These are phyloP conservation scores for Arctostaphylos glauca DNA, from an alignment of 148 eudicot genomes.

Conservation along the genomic window DNA sequence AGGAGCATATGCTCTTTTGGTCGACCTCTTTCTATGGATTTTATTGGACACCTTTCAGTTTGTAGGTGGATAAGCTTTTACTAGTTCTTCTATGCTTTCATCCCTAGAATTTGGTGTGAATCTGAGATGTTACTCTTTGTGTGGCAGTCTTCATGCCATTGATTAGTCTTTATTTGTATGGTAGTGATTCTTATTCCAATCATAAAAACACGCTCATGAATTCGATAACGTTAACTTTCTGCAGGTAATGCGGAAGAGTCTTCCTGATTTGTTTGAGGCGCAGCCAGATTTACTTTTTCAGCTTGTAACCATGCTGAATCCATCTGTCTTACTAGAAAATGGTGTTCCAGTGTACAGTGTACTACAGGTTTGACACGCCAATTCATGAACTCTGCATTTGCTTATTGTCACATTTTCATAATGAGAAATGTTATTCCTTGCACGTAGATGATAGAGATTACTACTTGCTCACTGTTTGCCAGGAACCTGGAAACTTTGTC, in stretches of 20 bases:
- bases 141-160: background rate
- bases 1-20: background rate
- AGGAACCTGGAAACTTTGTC: conserved; percentile 99
- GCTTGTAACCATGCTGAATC: conserved; percentile 98
- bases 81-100: background rate
- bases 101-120: background rate
- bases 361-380: conserved; percentile 65
- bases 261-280: conserved; percentile 96
- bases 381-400: background rate
- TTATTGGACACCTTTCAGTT: background rate
- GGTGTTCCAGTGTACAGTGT: conserved; percentile 92
- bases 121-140: background rate
- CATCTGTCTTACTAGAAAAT: conserved; percentile 82
- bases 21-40: background rate
- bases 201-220: background rate
- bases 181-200: too few species aligned
- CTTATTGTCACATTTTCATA: background rate
- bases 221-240: background rate
- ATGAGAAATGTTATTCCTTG: background rate
- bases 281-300: conserved; percentile 98
- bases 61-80: background rate
- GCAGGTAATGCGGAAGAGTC: conserved; percentile 88
- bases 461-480: conserved; percentile 26
- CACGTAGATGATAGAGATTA: background rate
- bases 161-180: background rate